A percentile compares a stretch with the other conserved stretches of the same genome.
Conservation (phyloP, 1,284 basidiomycete species). For the Sanghuangporus baumii region DNA sequence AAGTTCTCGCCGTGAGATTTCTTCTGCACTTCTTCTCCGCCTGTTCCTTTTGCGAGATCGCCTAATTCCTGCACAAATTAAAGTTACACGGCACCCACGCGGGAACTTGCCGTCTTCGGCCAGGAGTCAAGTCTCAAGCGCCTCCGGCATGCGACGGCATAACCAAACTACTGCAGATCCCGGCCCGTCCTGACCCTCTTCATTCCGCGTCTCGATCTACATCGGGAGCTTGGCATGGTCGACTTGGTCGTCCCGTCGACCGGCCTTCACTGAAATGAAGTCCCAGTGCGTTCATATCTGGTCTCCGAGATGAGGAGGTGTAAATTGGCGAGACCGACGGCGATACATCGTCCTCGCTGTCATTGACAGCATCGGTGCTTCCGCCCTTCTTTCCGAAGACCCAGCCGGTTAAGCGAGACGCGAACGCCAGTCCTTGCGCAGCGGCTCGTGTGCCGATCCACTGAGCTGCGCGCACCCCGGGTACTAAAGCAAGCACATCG, state of each 20-base stretch:
- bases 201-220: slow-evolving; percentile 9
- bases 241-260: not conserved
- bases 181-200: not conserved
- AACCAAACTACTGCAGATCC: not conserved
- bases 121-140: not conserved
- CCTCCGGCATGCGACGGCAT: not conserved
- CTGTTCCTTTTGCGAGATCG: not conserved
- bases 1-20: not conserved
- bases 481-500: slow-evolving; percentile 62
- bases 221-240: slow-evolving; percentile 2
- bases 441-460: slow-evolving; percentile 60
- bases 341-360: slow-evolving; percentile 8
- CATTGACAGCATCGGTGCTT: not conserved
- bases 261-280: slow-evolving; percentile 7
- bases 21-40: not conserved
- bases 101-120: not conserved
- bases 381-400: slow-evolving; percentile 8
- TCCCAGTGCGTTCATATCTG: slow-evolving; percentile 4
- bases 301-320: not conserved
- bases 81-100: not conserved
- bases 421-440: slow-evolving; percentile 47
- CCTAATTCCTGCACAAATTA: not conserved
- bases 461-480: slow-evolving; percentile 56
- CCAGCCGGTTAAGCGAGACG: slow-evolving; percentile 21
- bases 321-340: not conserved